Evolutionary conservation across 2,329 filamentous ascomycete genomes (phyloP), one percentile per base, ranked within the genome.

Genomic region (Teratosphaeria nubilosa): DNA sequence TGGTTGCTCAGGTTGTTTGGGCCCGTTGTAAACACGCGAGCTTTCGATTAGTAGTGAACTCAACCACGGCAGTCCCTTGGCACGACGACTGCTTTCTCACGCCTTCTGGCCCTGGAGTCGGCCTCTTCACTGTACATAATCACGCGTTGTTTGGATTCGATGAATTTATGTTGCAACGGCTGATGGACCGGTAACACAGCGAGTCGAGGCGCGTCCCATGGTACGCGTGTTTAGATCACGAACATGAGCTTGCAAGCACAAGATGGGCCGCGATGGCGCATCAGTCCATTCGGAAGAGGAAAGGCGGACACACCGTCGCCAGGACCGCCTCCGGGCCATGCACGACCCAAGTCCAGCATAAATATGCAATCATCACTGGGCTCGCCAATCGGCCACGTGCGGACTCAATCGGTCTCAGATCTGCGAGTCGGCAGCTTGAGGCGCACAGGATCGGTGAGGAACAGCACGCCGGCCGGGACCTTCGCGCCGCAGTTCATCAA

Each of bases 401-500:
- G 88, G 59, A 85, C 87, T 60, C 85, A 88, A 53, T 92, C 90
- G 1, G 69, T 77, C 54, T 73, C 74, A 56, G 72, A 85, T 72
- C 69, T 83, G 78, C 71, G 68, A 56, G 52, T 64, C 11, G 55
- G 60, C 25, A 65, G 63, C 13, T 63, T 61, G 5, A 55, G 25
- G n/a, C 69, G 72, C 51, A 73, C 54, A 77, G 82, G 86, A 64
- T 94, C 91, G 5, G 81, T 82, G 37, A 76, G 82, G 63, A 85
- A 81, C 59, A 82, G 78, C 66, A 82, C 81, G 1, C 80, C 84
- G 6, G 89, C 87, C 0, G 87, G 83, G 63, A 99, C 94, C 1
- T 99, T 99, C 77, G 92, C 94, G 37, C 94, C 92, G 2, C 89
- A 90, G 10, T 99, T 99, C 74, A 97, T 99, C 75, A 94, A 92